Conservation (phyloP, 805 yeast species). For the Wickerhamomyces sydowiorum region DNA sequence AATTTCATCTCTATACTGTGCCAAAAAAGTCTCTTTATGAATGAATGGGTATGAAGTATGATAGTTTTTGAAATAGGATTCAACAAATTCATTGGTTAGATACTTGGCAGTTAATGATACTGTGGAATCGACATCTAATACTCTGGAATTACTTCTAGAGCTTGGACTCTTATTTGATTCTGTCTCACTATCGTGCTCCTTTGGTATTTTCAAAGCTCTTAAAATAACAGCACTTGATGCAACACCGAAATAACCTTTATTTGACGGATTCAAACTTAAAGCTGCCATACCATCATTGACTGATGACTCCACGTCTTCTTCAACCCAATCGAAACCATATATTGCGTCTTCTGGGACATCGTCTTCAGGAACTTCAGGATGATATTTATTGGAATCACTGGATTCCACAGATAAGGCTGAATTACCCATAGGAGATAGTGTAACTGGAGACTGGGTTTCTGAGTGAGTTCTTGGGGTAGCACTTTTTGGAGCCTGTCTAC, state of each 20-base stretch:
- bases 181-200: constrained; percentile 19
- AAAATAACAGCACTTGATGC: constrained; percentile 55
- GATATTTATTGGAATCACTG: constrained; percentile 9
- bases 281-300: constrained; percentile 63
- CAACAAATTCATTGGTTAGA: constrained; percentile 31
- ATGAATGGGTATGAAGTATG: constrained; percentile 60
- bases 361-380: constrained; percentile 27
- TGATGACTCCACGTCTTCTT: constrained; percentile 36
- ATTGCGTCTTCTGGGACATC: constrained; percentile 38
- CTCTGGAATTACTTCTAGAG: constrained; percentile 19
- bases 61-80: constrained; percentile 50
- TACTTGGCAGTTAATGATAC: constrained; percentile 23
- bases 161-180: constrained; percentile 14
- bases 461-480: constrained; percentile 5
- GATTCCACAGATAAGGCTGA: constrained; percentile 5
- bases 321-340: constrained; percentile 57
- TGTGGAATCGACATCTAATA: constrained; percentile 19
- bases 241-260: constrained; percentile 61
- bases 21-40: constrained; percentile 47
- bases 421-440: constrained; percentile 1
- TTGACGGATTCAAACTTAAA: constrained; percentile 40
- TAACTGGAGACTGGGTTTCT: constrained; percentile 3
- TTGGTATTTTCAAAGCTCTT: constrained; percentile 36
- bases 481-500: constrained; percentile 12
- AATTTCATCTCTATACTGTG: constrained; percentile 36